These are phyloP conservation scores for Alternaria metachromatica DNA, from an alignment of 2,329 filamentous ascomycete genomes.

Conservation along the genomic window DNA sequence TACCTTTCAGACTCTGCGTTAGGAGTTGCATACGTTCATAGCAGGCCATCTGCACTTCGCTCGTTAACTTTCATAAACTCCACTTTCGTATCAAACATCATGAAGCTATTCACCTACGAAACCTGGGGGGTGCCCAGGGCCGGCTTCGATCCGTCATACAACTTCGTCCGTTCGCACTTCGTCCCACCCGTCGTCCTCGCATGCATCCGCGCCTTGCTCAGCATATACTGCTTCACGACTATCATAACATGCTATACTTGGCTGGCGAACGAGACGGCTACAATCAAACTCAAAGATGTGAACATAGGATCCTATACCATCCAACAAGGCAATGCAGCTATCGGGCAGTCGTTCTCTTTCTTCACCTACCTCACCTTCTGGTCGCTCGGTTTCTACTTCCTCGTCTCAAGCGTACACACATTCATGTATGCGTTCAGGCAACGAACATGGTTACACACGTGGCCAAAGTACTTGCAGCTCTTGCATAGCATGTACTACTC, in stretches of 20 bases:
- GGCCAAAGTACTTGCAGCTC: constrained; percentile 42
- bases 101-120: constrained; percentile 26
- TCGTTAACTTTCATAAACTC: neutral
- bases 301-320: constrained; percentile 61
- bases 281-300: constrained; percentile 30
- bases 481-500: constrained; percentile 47
- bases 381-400: constrained; percentile 79
- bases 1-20: neutral
- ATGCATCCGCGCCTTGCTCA: constrained; percentile 56
- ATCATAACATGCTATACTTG: constrained; percentile 72
- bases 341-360: constrained; percentile 71
- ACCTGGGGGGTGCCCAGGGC: constrained; percentile 25
- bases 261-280: constrained; percentile 43
- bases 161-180: constrained; percentile 81
- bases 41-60: neutral
- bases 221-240: constrained; percentile 71
- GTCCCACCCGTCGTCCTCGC: constrained; percentile 68
- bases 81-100: neutral
- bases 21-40: neutral
- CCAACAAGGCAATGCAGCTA: constrained; percentile 63
- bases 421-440: constrained; percentile 60
- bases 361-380: constrained; percentile 83
- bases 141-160: constrained; percentile 57
- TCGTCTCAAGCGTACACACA: constrained; percentile 71
- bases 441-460: constrained; percentile 41